A percentile compares a stretch with the other conserved stretches of the same genome.
phyloP scores from a whole-genome alignment of 345 rosid species.

The Isatis tinctoria region DNA sequence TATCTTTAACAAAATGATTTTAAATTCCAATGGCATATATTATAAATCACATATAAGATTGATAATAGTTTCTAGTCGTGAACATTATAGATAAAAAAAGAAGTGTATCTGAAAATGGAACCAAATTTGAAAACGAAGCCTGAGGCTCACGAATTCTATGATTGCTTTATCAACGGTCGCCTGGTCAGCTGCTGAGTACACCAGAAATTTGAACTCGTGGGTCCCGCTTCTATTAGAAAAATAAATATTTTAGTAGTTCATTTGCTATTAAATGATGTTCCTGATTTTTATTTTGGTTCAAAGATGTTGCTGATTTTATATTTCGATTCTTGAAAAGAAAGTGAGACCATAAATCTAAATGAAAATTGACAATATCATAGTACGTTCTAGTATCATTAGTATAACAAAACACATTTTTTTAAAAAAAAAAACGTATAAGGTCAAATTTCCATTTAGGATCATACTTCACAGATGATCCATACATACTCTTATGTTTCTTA shows the following conservation, averaged over 20 bases:
- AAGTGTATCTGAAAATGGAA: background rate
- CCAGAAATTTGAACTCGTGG: constrained; percentile 22
- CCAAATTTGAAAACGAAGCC: background rate
- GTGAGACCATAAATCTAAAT: background rate
- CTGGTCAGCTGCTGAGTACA: constrained; percentile 25
- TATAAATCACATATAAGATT: too few relatives aligned
- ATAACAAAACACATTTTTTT: constrained; percentile 8
- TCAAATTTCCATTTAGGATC: constrained; percentile 1
- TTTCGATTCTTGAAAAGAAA: background rate
- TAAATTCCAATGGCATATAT: too few relatives aligned
- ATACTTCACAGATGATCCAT: background rate
- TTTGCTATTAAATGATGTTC: background rate
- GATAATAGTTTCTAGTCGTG: too few relatives aligned
- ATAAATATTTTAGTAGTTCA: background rate
- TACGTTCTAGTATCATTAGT: background rate
- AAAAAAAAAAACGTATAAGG: background rate
- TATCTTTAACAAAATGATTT: too few relatives aligned
- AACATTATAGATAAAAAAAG: too few relatives aligned
- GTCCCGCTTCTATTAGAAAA: background rate
- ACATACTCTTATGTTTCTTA: constrained; percentile 15
- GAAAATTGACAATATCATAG: background rate
- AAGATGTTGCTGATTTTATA: background rate
- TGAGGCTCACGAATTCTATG: constrained; percentile 7
- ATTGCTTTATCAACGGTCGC: constrained; percentile 31
- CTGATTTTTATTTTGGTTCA: background rate